Percentiles rank a stretch among this genome's conserved stretches.
phyloP scores from a whole-genome alignment of 2,329 filamentous ascomycete species.

The Cephalotrichum gorgonifer region DNA sequence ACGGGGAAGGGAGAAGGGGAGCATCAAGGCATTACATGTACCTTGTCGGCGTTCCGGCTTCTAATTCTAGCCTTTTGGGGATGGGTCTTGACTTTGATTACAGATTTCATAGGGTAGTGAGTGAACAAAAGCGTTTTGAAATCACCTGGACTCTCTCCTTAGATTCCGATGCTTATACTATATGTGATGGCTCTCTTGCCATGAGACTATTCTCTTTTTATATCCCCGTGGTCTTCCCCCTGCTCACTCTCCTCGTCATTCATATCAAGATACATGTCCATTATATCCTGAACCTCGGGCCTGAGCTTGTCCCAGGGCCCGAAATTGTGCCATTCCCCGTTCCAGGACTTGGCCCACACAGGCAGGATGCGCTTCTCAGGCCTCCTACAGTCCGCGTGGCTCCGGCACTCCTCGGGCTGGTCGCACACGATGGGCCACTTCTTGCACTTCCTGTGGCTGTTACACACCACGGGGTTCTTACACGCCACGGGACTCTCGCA shows the following conservation, averaged over 20 bases:
- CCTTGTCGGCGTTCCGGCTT: conserved; percentile 3
- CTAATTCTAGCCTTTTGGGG: background rate
- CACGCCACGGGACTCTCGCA: conserved; percentile 1
- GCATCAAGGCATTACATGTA: background rate
- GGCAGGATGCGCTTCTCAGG: too few relatives aligned
- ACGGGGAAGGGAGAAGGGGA: background rate
- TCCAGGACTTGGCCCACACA: too few relatives aligned
- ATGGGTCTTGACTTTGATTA: background rate
- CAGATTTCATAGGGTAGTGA: background rate
- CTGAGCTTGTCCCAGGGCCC: background rate
- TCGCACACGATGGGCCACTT: too few relatives aligned
- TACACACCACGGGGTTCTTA: background rate
- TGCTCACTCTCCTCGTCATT: too few relatives aligned
- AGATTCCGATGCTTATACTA: background rate
- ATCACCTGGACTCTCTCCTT: background rate
- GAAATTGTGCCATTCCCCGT: background rate
- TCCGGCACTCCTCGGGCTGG: too few relatives aligned
- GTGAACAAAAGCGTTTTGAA: background rate
- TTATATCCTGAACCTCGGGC: too few relatives aligned
- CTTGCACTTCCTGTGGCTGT: background rate
- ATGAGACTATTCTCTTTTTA: conserved; percentile 10
- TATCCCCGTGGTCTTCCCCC: conserved; percentile 9
- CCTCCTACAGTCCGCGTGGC: too few relatives aligned
- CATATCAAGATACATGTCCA: too few relatives aligned
- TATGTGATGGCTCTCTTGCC: too few relatives aligned